A percentile compares a stretch with the other conserved stretches of the same genome.
Conservation (phyloP, 495 filamentous ascomycete genomes). For the Trichocladium antarcticum region DNA sequence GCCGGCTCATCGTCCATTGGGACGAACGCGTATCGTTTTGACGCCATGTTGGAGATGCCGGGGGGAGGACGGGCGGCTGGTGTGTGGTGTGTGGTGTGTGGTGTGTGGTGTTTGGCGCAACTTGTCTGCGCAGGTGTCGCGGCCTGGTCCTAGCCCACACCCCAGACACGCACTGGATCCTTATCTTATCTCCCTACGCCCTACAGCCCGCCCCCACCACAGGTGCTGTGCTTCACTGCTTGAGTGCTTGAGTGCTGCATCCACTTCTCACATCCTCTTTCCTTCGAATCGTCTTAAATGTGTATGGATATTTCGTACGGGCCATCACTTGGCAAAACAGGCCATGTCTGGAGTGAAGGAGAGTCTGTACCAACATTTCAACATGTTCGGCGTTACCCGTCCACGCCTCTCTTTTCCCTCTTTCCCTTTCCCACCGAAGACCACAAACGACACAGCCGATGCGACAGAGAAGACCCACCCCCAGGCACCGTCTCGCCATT, state of each 20-base stretch:
- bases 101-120: too few species aligned
- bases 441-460: too few species aligned
- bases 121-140: background rate
- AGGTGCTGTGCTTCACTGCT: too few species aligned
- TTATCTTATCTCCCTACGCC: constrained; percentile 22
- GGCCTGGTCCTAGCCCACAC: too few species aligned
- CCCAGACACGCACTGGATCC: constrained; percentile 15
- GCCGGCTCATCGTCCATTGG: constrained; percentile 70
- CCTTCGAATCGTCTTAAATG: background rate
- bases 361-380: too few species aligned
- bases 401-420: background rate
- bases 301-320: too few species aligned
- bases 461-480: constrained; percentile 1
- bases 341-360: too few species aligned
- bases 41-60: constrained; percentile 25
- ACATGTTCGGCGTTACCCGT: background rate
- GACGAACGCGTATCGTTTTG: constrained; percentile 68
- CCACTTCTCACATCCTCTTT: too few species aligned
- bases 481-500: background rate
- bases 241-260: too few species aligned
- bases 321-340: too few species aligned
- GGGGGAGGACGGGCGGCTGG: too few species aligned
- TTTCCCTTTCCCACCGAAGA: too few species aligned
- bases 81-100: background rate
- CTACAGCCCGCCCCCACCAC: background rate